Conservation (phyloP, 805 yeast species). For the Candida sphagnicola region DNA sequence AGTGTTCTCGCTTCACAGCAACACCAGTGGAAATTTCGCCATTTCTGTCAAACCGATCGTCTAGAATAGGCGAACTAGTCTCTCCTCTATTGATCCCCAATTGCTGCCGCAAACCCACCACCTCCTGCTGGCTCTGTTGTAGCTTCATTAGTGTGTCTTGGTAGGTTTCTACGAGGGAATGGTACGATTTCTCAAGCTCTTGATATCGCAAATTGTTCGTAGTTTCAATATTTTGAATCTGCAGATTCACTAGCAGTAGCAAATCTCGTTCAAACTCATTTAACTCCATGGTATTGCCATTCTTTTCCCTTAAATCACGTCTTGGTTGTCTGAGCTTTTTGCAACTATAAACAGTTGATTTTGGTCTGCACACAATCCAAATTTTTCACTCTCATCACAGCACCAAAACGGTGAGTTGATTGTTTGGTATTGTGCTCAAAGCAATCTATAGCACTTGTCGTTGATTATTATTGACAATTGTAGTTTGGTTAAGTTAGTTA, state of each 20-base stretch:
- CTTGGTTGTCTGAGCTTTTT: too few relatives aligned
- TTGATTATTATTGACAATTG: background rate
- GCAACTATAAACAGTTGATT: too few relatives aligned
- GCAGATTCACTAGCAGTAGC: background rate
- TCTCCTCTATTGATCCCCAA: constrained; percentile 1
- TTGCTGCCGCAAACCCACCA: constrained; percentile 2
- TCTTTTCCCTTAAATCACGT: too few relatives aligned
- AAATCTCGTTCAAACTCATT: background rate
- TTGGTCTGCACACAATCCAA: background rate
- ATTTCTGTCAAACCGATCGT: constrained; percentile 1
- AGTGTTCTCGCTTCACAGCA: too few relatives aligned
- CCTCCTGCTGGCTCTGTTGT: constrained; percentile 1
- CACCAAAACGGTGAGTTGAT: background rate
- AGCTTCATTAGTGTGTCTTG: background rate
- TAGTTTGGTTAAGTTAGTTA: background rate
- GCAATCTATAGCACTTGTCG: too few relatives aligned
- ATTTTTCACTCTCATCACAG: background rate
- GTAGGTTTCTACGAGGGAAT: background rate
- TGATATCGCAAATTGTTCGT: background rate
- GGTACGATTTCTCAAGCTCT: background rate
- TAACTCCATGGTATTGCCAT: too few relatives aligned
- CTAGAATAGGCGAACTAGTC: constrained; percentile 2
- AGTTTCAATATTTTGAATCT: background rate
- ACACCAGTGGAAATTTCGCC: background rate
- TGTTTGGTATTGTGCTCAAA: too few relatives aligned